Evolutionary conservation across 192 early-diverging fungal species (phyloP).

Genomic region (Coemansia sp.): DNA sequence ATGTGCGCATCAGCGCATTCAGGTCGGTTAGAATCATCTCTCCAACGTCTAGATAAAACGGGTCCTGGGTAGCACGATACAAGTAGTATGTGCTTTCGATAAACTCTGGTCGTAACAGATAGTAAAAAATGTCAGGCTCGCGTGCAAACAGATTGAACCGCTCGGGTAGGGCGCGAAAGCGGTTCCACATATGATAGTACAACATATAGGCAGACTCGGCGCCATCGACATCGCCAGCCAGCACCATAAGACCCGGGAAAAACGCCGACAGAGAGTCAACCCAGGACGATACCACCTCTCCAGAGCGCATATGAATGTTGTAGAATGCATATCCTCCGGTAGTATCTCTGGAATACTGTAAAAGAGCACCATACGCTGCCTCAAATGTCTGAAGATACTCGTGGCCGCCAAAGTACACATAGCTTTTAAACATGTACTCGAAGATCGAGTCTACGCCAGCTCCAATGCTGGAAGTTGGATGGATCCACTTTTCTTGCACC

Average conservation of each 20-base stretch:
- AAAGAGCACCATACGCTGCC: constrained; percentile 67
- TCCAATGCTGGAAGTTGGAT: constrained; percentile 64
- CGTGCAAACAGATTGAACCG: constrained; percentile 74
- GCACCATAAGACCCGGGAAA: constrained; percentile 88
- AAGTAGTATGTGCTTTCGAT: constrained; percentile 92
- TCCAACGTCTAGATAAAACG: constrained; percentile 87
- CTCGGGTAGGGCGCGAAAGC: constrained; percentile 84
- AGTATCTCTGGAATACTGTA: constrained; percentile 62
- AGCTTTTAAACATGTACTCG: constrained; percentile 89
- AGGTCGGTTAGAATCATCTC: constrained; percentile 84
- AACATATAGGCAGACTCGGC: constrained; percentile 81
- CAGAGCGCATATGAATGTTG: constrained; percentile 80
- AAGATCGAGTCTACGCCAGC: constrained; percentile 92
- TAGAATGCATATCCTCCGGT: constrained; percentile 75
- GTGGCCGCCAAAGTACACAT: constrained; percentile 82
- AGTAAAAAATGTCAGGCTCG: constrained; percentile 64
- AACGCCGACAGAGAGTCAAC: constrained; percentile 89
- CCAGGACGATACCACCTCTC: constrained; percentile 69
- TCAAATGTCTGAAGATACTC: constrained; percentile 78
- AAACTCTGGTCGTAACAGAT: constrained; percentile 91
- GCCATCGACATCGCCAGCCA: constrained; percentile 82
- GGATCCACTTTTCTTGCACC: constrained; percentile 59
- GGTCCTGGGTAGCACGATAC: constrained; percentile 86
- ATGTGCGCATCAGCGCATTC: constrained; percentile 62
- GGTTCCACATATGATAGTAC: constrained; percentile 84